phyloP scores from a whole-genome alignment of 176 grass and related monocot genomes.

The Aegilops speltoides region DNA sequence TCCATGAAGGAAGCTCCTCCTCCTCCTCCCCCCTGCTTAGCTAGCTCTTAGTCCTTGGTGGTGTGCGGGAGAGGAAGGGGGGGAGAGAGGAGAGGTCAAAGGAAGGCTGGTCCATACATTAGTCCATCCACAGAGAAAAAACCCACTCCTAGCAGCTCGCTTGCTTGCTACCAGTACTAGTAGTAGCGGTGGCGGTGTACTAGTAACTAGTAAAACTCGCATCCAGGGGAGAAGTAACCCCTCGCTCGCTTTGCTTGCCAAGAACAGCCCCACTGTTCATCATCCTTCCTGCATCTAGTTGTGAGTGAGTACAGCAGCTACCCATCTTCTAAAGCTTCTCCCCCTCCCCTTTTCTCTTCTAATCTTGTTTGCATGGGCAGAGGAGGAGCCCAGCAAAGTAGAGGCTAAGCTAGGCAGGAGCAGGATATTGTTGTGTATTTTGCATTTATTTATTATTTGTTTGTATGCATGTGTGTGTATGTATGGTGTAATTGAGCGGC shows the following conservation, averaged over 20 bases:
- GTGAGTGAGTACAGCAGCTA: slow-evolving; percentile 8
- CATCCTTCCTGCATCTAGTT: slow-evolving; percentile 2
- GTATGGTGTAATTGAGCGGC: slow-evolving; percentile 29
- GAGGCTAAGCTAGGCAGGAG: slow-evolving; percentile 24
- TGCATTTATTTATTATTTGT: too few relatives aligned
- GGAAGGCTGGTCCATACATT: slow-evolving; percentile 35
- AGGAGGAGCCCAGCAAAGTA: slow-evolving; percentile 29
- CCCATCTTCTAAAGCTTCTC: slow-evolving; percentile 8
- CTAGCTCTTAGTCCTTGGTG: neutral
- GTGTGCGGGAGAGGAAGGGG: neutral
- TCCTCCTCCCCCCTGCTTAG: neutral
- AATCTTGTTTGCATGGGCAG: slow-evolving; percentile 48
- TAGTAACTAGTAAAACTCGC: slow-evolving; percentile 32
- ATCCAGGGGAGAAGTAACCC: slow-evolving; percentile 17
- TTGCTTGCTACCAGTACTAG: neutral
- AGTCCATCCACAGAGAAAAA: slow-evolving; percentile 7
- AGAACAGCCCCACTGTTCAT: slow-evolving; percentile 40
- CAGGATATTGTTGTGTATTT: neutral
- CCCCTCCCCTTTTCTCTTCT: slow-evolving; percentile 1
- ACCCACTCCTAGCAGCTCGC: neutral
- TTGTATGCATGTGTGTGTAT: slow-evolving; percentile 12
- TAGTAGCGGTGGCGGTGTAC: neutral
- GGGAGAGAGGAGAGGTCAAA: neutral
- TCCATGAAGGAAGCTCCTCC: neutral
- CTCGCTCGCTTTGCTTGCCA: neutral